phyloP scores from a whole-genome alignment of 352 stramenopile genomes.

The Blastocystis sp. region DNA sequence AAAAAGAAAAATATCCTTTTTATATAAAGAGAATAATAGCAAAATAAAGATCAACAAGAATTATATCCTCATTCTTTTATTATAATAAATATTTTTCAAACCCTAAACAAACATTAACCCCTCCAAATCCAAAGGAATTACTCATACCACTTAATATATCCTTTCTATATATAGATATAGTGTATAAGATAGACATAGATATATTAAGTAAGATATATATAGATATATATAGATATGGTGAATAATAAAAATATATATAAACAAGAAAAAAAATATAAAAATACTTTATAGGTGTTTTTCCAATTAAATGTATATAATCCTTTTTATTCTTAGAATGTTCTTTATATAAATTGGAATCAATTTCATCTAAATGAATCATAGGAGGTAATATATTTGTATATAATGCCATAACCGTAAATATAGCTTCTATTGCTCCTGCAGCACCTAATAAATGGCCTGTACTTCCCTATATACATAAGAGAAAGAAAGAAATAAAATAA shows the following conservation, averaged over 20 bases:
- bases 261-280: slow-evolving; percentile 1
- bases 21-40: background rate
- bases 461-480: background rate
- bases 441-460: slow-evolving; percentile 80
- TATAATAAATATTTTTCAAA: background rate
- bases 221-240: no score
- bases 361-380: slow-evolving; percentile 71
- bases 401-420: slow-evolving; percentile 75
- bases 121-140: slow-evolving; percentile 92
- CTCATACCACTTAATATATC: slow-evolving; percentile 58
- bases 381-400: slow-evolving; percentile 65
- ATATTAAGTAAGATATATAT: no score
- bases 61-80: background rate
- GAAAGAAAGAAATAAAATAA: background rate
- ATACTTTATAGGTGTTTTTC: background rate
- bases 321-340: background rate
- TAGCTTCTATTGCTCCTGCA: slow-evolving; percentile 76
- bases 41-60: slow-evolving; percentile 3
- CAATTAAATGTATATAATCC: slow-evolving; percentile 26
- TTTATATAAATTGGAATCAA: slow-evolving; percentile 57
- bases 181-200: slow-evolving; percentile 39
- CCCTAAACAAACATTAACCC: slow-evolving; percentile 60
- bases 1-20: no score
- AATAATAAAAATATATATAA: no score
- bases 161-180: slow-evolving; percentile 47